These are phyloP conservation scores for Podaxis pistillaris DNA, from an alignment of 768 basidiomycete species.

Conservation along the genomic window DNA sequence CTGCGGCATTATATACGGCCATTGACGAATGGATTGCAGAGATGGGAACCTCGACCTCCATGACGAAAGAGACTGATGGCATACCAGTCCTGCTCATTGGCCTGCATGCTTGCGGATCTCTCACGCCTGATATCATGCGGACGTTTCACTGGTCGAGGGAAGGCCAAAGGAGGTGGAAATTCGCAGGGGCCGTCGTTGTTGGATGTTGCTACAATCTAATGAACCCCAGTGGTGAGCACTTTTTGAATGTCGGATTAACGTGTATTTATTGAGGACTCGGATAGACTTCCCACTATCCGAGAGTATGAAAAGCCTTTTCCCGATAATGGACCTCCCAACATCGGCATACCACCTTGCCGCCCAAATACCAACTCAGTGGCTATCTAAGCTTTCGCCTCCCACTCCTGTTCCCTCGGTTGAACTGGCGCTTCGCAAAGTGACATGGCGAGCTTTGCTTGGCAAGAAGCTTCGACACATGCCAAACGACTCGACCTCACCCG, in stretches of 20 bases:
- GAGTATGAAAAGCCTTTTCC: slow-evolving; percentile 25
- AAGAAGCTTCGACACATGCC: slow-evolving; percentile 4
- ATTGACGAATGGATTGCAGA: slow-evolving; percentile 52
- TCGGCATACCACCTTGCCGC: slow-evolving; percentile 70
- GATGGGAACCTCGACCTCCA: neutral
- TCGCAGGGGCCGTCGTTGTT: slow-evolving; percentile 56
- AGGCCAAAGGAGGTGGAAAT: slow-evolving; percentile 39
- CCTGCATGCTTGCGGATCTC: slow-evolving; percentile 74
- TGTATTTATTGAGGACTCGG: slow-evolving; percentile 2
- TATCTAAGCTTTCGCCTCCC: slow-evolving; percentile 21
- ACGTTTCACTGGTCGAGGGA: slow-evolving; percentile 37
- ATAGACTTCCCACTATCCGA: slow-evolving; percentile 59
- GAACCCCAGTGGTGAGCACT: slow-evolving; percentile 42
- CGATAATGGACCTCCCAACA: slow-evolving; percentile 39
- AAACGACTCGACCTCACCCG: neutral
- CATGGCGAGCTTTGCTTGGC: slow-evolving; percentile 64
- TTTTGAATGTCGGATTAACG: neutral
- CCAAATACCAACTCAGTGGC: slow-evolving; percentile 68
- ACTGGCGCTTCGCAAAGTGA: slow-evolving; percentile 65
- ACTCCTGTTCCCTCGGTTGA: slow-evolving; percentile 32
- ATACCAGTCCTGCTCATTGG: slow-evolving; percentile 62
- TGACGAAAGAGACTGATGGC: neutral
- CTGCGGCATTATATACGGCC: slow-evolving; percentile 41
- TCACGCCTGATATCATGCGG: slow-evolving; percentile 65
- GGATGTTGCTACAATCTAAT: slow-evolving; percentile 83